Conservation (phyloP, 257 asterid species). For the Fraxinus quadrangulata region DNA sequence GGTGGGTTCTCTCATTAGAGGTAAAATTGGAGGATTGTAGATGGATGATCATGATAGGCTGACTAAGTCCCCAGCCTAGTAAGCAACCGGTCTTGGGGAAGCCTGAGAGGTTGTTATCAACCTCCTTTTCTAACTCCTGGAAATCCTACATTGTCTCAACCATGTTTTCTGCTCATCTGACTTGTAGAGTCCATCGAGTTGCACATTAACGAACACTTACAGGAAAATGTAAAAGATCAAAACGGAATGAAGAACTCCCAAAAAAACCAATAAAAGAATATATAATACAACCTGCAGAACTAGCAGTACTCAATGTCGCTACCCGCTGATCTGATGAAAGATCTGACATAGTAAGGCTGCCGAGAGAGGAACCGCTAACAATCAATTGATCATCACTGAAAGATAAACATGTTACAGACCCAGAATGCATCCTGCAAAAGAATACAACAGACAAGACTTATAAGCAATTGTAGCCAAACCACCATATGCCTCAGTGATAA, state of each 20-base stretch:
- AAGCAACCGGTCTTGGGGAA: background rate
- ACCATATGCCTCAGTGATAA: slow-evolving; percentile 14
- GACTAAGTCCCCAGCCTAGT: background rate
- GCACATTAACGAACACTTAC: background rate
- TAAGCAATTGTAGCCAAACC: slow-evolving; percentile 9
- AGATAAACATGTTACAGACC: slow-evolving; percentile 71
- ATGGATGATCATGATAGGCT: background rate
- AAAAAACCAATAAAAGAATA: background rate
- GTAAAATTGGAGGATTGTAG: background rate
- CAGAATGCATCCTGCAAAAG: slow-evolving; percentile 78
- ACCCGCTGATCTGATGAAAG: slow-evolving; percentile 89
- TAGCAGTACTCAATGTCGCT: slow-evolving; percentile 47
- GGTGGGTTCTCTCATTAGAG: background rate
- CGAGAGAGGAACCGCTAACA: slow-evolving; percentile 82
- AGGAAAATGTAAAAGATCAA: slow-evolving; percentile 4
- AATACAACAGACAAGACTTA: slow-evolving; percentile 11
- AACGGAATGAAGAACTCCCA: slow-evolving; percentile 18
- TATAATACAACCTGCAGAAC: slow-evolving; percentile 60
- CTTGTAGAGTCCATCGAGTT: background rate
- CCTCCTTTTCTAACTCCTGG: background rate
- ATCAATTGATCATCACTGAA: slow-evolving; percentile 82
- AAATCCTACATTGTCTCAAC: background rate
- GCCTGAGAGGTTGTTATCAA: background rate
- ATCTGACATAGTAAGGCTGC: slow-evolving; percentile 80
- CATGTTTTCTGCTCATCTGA: background rate